Percentiles rank a stretch among this genome's conserved stretches.
Conservation (phyloP, 2,329 filamentous ascomycete genomes). For the Podosphaera fusca region DNA sequence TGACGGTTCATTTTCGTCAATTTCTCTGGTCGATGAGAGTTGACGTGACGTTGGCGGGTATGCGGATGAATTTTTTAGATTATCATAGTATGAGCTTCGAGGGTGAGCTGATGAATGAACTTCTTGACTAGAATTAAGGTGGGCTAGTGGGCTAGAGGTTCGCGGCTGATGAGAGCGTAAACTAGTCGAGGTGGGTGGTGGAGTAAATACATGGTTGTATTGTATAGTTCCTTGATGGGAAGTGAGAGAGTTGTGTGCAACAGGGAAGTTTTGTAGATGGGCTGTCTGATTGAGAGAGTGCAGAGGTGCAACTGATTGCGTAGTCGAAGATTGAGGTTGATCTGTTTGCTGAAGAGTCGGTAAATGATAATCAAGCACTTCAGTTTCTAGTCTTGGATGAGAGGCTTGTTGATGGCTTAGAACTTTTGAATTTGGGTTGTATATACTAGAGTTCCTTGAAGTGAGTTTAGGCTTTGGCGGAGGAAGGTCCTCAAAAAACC, state of each 20-base stretch:
- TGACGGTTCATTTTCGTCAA: constrained; percentile 30
- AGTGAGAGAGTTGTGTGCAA: constrained; percentile 20
- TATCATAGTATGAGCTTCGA: constrained; percentile 22
- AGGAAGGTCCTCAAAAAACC: constrained; percentile 63
- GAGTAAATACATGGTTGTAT: constrained; percentile 7
- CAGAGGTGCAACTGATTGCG: constrained; percentile 18
- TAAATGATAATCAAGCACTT: constrained; percentile 3
- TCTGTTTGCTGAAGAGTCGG: constrained; percentile 5
- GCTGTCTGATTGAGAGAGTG: constrained; percentile 22
- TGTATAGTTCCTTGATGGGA: constrained; percentile 7
- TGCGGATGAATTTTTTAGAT: constrained; percentile 26
- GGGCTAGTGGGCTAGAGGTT: constrained; percentile 41
- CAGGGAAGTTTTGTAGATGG: constrained; percentile 15
- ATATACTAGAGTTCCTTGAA: constrained; percentile 23
- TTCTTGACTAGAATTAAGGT: constrained; percentile 28
- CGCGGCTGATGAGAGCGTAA: constrained; percentile 33
- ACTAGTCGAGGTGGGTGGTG: constrained; percentile 18
- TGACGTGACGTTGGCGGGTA: constrained; percentile 29
- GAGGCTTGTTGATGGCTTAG: constrained; percentile 6
- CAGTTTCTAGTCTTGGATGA: constrained; percentile 5
- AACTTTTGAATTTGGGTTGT: constrained; percentile 8
- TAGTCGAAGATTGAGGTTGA: constrained; percentile 5
- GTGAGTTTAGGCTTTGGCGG: constrained; percentile 35
- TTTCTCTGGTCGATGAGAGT: constrained; percentile 36
- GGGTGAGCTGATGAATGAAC: constrained; percentile 6